Percentiles rank a stretch among this genome's conserved stretches.
Evolutionary conservation across 1,139 yeast species (phyloP).

Genomic region (Geotrichum histeridarum): DNA sequence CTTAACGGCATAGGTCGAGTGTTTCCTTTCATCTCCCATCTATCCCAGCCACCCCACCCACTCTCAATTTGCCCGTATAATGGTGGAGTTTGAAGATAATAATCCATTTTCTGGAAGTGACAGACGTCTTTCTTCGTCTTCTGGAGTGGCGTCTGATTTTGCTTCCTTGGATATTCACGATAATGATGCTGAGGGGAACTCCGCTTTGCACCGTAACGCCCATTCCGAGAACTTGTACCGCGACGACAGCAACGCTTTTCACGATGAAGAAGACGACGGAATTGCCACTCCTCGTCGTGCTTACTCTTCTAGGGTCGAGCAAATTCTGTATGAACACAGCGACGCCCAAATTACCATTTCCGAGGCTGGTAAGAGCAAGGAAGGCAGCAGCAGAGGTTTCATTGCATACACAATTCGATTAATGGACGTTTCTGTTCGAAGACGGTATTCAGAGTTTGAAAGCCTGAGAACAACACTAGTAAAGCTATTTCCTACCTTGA

Average conservation of each 20-base stretch:
- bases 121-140: conserved; percentile 21
- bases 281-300: conserved; percentile 17
- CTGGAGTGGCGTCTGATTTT: conserved; percentile 18
- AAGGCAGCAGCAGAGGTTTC: conserved; percentile 65
- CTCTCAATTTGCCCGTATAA: conserved; percentile 7
- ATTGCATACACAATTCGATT: conserved; percentile 74
- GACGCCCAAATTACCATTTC: conserved; percentile 50
- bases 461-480: conserved; percentile 64
- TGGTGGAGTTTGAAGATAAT: conserved; percentile 43
- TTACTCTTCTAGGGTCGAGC: conserved; percentile 38
- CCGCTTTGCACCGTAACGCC: not conserved
- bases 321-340: conserved; percentile 34
- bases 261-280: conserved; percentile 11
- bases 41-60: too few species aligned
- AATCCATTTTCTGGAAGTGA: conserved; percentile 43
- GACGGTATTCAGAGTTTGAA: conserved; percentile 91
- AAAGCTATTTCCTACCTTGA: conserved; percentile 70
- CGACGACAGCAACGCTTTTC: not conserved
- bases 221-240: not conserved
- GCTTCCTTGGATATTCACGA: conserved; percentile 15
- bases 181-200: not conserved
- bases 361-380: conserved; percentile 75
- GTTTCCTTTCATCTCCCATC: too few species aligned
- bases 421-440: conserved; percentile 56
- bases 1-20: too few species aligned